Evolutionary conservation across 192 early-diverging fungal genomes (phyloP).

Genomic region (Backusella macrospora): DNA sequence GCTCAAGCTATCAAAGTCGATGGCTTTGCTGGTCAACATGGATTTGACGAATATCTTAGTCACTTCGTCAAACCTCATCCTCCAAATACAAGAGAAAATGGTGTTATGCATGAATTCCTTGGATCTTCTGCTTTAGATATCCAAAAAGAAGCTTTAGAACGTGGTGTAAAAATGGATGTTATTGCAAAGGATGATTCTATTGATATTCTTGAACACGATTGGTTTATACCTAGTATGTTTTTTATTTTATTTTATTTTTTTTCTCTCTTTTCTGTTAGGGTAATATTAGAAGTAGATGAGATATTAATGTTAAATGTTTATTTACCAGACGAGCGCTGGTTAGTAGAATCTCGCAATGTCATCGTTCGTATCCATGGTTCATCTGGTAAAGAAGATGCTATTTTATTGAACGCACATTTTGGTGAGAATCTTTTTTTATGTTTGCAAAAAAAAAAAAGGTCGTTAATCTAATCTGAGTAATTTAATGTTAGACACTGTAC

Average conservation of each 20-base stretch:
- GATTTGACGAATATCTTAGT: conserved; percentile 38
- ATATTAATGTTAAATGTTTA: not conserved
- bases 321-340: conserved; percentile 31
- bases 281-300: not conserved
- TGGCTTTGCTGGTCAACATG: conserved; percentile 40
- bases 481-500: conserved; percentile 58
- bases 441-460: not conserved
- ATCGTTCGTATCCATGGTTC: conserved; percentile 65
- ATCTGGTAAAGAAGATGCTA: conserved; percentile 43
- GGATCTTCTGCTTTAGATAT: conserved; percentile 3
- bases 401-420: conserved; percentile 71
- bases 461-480: not conserved
- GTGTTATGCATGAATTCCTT: conserved; percentile 29
- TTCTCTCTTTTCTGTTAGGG: not conserved
- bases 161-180: conserved; percentile 28
- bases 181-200: conserved; percentile 23
- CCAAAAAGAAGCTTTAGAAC: not conserved
- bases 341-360: conserved; percentile 54
- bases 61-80: conserved; percentile 35
- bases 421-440: conserved; percentile 37
- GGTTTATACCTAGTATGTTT: conserved; percentile 15
- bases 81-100: conserved; percentile 31
- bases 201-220: conserved; percentile 9
- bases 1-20: conserved; percentile 17
- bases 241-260: too few relatives aligned